Evolutionary conservation across 2,329 filamentous ascomycete genomes (phyloP), one percentile per base, ranked within the genome.

Genomic region (Claviceps purpurea): DNA sequence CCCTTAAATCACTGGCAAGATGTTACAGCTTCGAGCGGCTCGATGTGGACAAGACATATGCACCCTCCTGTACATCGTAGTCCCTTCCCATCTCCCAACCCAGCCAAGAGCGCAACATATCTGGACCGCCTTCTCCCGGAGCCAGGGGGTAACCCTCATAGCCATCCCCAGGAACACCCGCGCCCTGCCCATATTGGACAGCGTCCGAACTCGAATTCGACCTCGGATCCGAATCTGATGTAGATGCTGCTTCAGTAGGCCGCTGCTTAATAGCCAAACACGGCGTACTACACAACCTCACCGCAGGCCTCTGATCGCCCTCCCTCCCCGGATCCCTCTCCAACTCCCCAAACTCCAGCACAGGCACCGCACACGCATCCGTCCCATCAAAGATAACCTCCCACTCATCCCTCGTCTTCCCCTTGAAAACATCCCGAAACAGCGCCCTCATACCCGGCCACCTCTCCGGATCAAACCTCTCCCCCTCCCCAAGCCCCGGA

Each of bases 311-410:
- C 68, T 88, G 85, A 57, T 89, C 85, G 47, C 83, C 78, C 61
- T 82, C 80, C 48, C 73, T 69, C n/a, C 53, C 56, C 8, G 63
- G 49, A 39, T 70, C 64, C 2, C 55, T 60, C 59, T 88, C 79
- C 44, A 95, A 71, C 68, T 95, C 89, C 0, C 59, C 62, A 57
- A 89, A 87, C 38, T 82, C 82, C 43, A 95, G 71, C 1, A 97
- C 87, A 0, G 91, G 91, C n/a, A 87, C 89, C 56, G 85, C 89
- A 66, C 91, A 97, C 1, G 91, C 91, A 69, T 97, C 91, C 0
- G 87, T 93, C 11, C 86, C 87, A 64, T 95, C 87, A 64, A 96
- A 97, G 5, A 95, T 72, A 3, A 55, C 64, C 68, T 95, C 91
- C 91, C 91, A 97, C 64, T 95, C 84, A 0, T 68, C 63, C 38